Evolutionary conservation across 768 basidiomycete species (phyloP).

Genomic region (Xerocomellus amylosporus): DNA sequence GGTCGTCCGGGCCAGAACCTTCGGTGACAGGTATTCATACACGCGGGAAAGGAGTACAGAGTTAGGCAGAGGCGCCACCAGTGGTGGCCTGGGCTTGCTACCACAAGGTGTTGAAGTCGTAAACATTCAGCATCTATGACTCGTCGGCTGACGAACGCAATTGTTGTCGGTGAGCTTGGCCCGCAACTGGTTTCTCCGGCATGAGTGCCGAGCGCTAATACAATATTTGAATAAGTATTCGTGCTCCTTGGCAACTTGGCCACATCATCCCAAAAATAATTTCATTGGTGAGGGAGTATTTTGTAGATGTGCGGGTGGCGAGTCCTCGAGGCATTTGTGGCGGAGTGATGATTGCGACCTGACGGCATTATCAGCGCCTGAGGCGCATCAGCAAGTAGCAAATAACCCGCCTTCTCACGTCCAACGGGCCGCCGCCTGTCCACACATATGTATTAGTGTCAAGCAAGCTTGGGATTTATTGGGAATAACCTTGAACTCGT

Average conservation of each 20-base stretch:
- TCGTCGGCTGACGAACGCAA: neutral
- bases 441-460: neutral
- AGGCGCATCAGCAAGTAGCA: neutral
- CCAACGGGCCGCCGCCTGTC: neutral
- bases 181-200: neutral
- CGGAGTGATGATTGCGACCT: neutral
- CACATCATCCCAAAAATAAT: neutral
- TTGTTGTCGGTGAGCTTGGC: slow-evolving; percentile 1
- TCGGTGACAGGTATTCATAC: neutral
- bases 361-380: neutral
- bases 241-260: slow-evolving; percentile 1
- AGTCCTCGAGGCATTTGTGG: neutral
- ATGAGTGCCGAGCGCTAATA: neutral
- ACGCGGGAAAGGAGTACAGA: neutral
- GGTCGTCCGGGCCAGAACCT: neutral
- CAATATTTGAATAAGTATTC: neutral
- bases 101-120: neutral
- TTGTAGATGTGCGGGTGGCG: neutral
- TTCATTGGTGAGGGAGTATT: neutral
- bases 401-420: neutral
- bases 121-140: neutral
- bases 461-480: no score
- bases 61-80: neutral
- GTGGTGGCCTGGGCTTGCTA: neutral
- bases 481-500: neutral